Evolutionary conservation across 2,329 filamentous ascomycete genomes (phyloP), one percentile per base, ranked within the genome.

Genomic region (Furcasterigmium furcatum): DNA sequence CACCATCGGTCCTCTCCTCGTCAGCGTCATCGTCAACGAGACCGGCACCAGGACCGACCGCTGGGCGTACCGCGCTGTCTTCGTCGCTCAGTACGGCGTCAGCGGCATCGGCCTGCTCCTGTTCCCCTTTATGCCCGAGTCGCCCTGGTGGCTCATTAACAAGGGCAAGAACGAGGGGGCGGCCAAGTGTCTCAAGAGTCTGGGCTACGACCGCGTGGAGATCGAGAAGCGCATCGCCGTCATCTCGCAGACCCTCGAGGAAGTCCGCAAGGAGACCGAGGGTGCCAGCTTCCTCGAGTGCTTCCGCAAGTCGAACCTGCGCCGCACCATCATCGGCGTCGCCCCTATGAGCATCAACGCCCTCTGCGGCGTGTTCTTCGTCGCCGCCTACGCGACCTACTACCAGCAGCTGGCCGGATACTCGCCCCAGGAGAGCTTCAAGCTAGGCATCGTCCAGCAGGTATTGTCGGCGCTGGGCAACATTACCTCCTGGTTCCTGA

Each of bases 361-460:
- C 2, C 52, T 68, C 5, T 59, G 56, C 4, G 67, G 66, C 2
- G 57, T 68, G 19, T 50, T 56, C 20, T 71, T 70, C 41, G 55
- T 61, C 1, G 57, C 62, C 2, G 52, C 55, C 7, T 72, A 72
- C 48, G 55, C 56, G n/a, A 70, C 68, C 3, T 72, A 71, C 52
- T 72, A 71, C 50, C 55, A 63, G 34, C 63, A 73, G 44, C 52
- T 72, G 4, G 67, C 70, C 9, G 68, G 68, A 5, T 71, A 65
- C 49, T 58, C 55, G 36, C 61, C 60, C 0, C 41, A 50, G 3
- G 58, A 57, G 46, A 62, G 58, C 40, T 71, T 70, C 52, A 61
- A 53, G 35, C 53, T 71, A 10, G 60, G 66, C 22, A 72, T 70
- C 34, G 57, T 50, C 9, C 47, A 54, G 21, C 49, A 49, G 32